phyloP scores from a whole-genome alignment of 2,329 filamentous ascomycete species.

The Rosellinia necatrix region DNA sequence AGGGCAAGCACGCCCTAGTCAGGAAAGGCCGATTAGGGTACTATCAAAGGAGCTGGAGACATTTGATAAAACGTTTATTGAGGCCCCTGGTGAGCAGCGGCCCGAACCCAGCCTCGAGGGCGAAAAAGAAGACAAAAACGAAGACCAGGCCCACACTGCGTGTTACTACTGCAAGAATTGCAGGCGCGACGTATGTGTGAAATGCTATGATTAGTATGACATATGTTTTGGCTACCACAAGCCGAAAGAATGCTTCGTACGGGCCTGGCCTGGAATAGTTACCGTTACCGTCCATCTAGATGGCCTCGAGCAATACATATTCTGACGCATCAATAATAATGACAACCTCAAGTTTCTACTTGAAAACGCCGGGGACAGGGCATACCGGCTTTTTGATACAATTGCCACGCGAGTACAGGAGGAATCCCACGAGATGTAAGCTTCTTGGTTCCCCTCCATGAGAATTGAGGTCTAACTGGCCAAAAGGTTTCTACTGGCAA shows the following conservation, averaged over 20 bases:
- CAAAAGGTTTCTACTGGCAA: constrained; percentile 9
- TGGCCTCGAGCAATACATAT: not conserved
- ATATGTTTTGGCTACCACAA: not conserved
- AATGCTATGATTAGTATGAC: not conserved
- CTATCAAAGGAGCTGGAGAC: not conserved
- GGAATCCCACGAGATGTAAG: constrained; percentile 4
- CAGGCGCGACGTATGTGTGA: not conserved
- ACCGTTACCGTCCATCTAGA: not conserved
- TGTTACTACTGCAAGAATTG: not conserved
- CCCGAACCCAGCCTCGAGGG: too few species aligned
- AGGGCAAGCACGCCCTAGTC: not conserved
- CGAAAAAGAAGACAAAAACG: not conserved
- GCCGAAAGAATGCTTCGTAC: not conserved
- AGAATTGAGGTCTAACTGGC: not conserved
- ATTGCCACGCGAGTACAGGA: not conserved
- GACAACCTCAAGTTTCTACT: constrained; percentile 1
- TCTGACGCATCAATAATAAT: constrained; percentile 3
- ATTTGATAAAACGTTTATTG: constrained; percentile 7
- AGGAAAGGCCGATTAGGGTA: not conserved
- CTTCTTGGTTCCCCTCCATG: not conserved
- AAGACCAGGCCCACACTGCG: not conserved
- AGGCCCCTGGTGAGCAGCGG: too few species aligned
- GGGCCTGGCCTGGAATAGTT: not conserved
- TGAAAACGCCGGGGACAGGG: not conserved
- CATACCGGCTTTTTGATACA: not conserved